A percentile compares a stretch with the other conserved stretches of the same genome.
Conservation (phyloP, 768 basidiomycete genomes). For the Lentinus tigrinus region DNA sequence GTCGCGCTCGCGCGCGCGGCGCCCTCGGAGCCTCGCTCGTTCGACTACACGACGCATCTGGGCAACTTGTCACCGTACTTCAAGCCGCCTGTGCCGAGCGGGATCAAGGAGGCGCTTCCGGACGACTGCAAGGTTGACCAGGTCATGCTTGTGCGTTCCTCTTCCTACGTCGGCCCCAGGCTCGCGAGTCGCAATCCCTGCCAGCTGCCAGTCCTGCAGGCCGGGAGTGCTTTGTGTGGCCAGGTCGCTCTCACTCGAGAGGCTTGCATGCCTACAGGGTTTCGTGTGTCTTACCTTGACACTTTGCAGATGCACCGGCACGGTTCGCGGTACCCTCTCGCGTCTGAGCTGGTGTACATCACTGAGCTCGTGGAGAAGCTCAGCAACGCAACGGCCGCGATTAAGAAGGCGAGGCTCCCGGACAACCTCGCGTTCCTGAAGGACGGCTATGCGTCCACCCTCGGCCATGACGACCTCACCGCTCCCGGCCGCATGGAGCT, state of each 20-base stretch:
- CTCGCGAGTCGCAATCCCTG: no score
- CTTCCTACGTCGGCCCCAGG: no score
- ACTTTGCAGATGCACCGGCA: slow-evolving; percentile 39
- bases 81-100: slow-evolving; percentile 29
- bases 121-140: slow-evolving; percentile 39
- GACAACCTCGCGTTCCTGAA: slow-evolving; percentile 36
- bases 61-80: slow-evolving; percentile 39
- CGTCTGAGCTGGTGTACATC: slow-evolving; percentile 33
- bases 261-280: no score
- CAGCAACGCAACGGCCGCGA: slow-evolving; percentile 21
- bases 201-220: no score
- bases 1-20: slow-evolving; percentile 3
- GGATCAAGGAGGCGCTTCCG: slow-evolving; percentile 31
- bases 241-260: no score
- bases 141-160: slow-evolving; percentile 35
- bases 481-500: slow-evolving; percentile 36
- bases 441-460: slow-evolving; percentile 33
- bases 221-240: no score
- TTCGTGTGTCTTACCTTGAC: neutral
- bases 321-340: slow-evolving; percentile 38
- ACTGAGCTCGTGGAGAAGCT: slow-evolving; percentile 35
- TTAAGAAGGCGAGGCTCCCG: slow-evolving; percentile 32
- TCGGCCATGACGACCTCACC: slow-evolving; percentile 38
- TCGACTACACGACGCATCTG: slow-evolving; percentile 23
- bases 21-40: neutral